Base-by-base conservation (phyloP, 108 stramenopile species). In the Skeletonema costatum region DNA sequence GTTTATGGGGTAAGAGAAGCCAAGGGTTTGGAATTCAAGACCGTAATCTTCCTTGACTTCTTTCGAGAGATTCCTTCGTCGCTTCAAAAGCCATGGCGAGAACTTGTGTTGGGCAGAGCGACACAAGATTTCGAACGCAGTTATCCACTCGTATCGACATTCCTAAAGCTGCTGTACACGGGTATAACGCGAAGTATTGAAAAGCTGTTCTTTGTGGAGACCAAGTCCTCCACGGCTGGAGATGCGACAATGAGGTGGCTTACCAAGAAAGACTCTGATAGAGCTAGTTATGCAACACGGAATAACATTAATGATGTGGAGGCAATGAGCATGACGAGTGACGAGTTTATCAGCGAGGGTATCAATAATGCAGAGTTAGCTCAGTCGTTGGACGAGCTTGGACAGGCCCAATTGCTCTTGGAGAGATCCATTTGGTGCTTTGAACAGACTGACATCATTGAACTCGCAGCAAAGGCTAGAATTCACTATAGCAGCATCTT, bases 81-180 rank as follows among this genome's bases (percentile, higher is more conserved):
- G 12, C 25, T 60, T 12, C 82, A 85, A 41, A 85, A 83, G 61
- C 50, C 78, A 30, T 88, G 85, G 85, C 66, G 73, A 16, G 50
- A 79, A 16, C 32, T 87, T 32, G 50, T 85, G 17, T 68, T 78
- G 74, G 44, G 71, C 44, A 48, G 77, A 30, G 70, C 64, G 19
- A 39, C 36, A 31, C 12, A 46, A 2, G 67, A 71, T 59, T 33
- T 70, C 19, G 46, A 48, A 35, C 8, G 29, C 16, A 32, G 17
- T 9, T 6, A 39, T 21, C 85, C 85, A 17, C 84, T 83, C 56
- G 51, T 86, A 7, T 85, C 84, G 62, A 44, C 68, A 4, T 75
- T 80, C 11, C 39, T 88, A 38, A 88, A 88, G 66, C 72, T 82
- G 21, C 59, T 88, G 39, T 88, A 88, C 69, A 85, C 87, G 2